Base-by-base conservation (phyloP, 1,139 yeast genomes). In the Yamadazyma blattariae region DNA sequence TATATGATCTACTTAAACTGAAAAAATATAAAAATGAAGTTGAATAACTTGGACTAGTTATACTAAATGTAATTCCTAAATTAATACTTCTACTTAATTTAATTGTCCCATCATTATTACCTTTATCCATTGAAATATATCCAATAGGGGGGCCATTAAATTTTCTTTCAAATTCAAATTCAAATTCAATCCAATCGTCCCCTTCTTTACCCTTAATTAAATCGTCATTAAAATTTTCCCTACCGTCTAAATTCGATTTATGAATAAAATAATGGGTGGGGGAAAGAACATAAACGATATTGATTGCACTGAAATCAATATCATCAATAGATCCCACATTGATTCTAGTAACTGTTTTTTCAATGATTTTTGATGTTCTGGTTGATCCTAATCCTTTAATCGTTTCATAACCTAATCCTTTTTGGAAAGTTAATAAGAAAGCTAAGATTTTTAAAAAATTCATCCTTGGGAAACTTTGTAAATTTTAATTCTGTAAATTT, bases 91-190 rank as follows among this genome's bases (percentile, higher is more conserved):
- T 30, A 3, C 30, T n/a, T 9, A 37, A 19, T 10, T 9, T 16
- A 16, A 34, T 25, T 2, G 32, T 18, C 2, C 37, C 40, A 17
- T 34, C 37, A 18, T 16, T 20, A 23, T 29, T 33, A 10, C 38
- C 34, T 3, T 30, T 27, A 8, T 30, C 23, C 25, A 45, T 33
- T 3, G 34, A 20, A 18, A 37, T 40, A 25, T 35, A 33, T 15
- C 42, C 37, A 30, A 44, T 30, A 4, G 48, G 48, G 8, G 28
- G 18, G 3, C 48, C 47, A 28, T 30, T 36, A 12, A 25, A 25
- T 2, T 27, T 21, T 7, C 27, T 23, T 7, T 28, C 16, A 15
- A 11, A 26, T 3, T 20, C 22, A 19, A 21, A 37, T 16, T 27
- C 19, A 15, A 30, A 18, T 17, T 37, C 40, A 10, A 33, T 22